Evolutionary conservation across 495 filamentous ascomycete species (phyloP).

Genomic region (Aspergillus coremiiformis): DNA sequence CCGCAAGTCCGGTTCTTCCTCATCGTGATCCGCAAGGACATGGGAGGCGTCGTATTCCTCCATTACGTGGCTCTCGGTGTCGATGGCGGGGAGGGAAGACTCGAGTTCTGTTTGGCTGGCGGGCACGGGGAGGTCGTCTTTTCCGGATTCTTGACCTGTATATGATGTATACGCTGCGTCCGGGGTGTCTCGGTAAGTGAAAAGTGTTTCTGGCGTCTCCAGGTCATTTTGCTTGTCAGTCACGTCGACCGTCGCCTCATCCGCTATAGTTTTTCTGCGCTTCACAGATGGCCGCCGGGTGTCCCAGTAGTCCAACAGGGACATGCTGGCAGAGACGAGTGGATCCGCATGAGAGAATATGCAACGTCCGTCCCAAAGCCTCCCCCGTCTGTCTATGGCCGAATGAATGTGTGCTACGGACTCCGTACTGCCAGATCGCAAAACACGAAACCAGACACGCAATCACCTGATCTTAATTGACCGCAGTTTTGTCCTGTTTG

Average conservation of each 20-base stretch:
- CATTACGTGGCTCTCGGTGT: slow-evolving; percentile 63
- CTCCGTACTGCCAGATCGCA: no score
- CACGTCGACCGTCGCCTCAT: background rate
- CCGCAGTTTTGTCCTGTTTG: slow-evolving; percentile 24
- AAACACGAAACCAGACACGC: slow-evolving; percentile 22
- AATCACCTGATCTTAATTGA: slow-evolving; percentile 26
- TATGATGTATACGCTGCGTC: background rate
- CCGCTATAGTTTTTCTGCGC: slow-evolving; percentile 20
- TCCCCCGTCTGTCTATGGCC: no score
- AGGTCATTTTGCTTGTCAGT: background rate
- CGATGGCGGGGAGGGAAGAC: slow-evolving; percentile 60
- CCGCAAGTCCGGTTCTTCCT: slow-evolving; percentile 30
- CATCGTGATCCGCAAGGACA: slow-evolving; percentile 31
- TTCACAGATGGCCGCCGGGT: slow-evolving; percentile 31
- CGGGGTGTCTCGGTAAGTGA: background rate
- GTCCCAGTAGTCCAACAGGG: slow-evolving; percentile 39
- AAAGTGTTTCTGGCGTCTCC: background rate
- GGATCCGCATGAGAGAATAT: background rate
- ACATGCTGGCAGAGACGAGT: slow-evolving; percentile 22
- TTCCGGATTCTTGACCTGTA: slow-evolving; percentile 21
- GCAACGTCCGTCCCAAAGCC: background rate
- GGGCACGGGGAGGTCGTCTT: slow-evolving; percentile 27
- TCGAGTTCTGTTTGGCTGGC: slow-evolving; percentile 63
- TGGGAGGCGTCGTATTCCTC: slow-evolving; percentile 67
- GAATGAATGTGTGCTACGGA: no score